Conservation (phyloP, 2,329 filamentous ascomycete genomes). For the Paecilomyces sp. region DNA sequence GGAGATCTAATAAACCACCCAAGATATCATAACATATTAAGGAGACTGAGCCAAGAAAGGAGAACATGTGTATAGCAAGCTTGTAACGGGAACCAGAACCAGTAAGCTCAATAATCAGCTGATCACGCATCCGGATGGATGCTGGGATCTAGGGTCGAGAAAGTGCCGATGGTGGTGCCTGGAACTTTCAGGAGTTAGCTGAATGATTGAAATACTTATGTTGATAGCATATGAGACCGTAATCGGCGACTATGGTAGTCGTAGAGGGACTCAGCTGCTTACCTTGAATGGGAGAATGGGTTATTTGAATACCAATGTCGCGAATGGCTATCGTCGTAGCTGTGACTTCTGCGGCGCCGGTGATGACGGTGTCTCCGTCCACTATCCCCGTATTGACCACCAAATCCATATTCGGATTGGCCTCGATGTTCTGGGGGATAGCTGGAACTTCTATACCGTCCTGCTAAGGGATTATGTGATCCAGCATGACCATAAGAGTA, state of each 20-base stretch:
- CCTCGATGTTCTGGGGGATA: not conserved
- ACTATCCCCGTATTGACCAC: not conserved
- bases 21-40: too few species aligned
- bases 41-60: too few species aligned
- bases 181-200: not conserved
- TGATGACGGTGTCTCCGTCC: not conserved
- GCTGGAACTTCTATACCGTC: not conserved
- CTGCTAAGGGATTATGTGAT: not conserved
- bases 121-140: not conserved
- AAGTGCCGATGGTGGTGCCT: not conserved
- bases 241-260: not conserved
- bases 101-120: not conserved
- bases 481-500: not conserved
- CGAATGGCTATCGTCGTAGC: not conserved
- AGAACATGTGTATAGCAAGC: too few species aligned
- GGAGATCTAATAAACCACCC: too few species aligned
- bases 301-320: not conserved
- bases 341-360: not conserved
- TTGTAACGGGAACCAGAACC: too few species aligned
- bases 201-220: not conserved
- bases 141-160: not conserved
- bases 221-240: not conserved
- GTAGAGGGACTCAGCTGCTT: not conserved
- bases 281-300: not conserved
- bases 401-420: not conserved